Evolutionary conservation across 495 filamentous ascomycete species (phyloP).

Genomic region (Trichoderma reesei): DNA sequence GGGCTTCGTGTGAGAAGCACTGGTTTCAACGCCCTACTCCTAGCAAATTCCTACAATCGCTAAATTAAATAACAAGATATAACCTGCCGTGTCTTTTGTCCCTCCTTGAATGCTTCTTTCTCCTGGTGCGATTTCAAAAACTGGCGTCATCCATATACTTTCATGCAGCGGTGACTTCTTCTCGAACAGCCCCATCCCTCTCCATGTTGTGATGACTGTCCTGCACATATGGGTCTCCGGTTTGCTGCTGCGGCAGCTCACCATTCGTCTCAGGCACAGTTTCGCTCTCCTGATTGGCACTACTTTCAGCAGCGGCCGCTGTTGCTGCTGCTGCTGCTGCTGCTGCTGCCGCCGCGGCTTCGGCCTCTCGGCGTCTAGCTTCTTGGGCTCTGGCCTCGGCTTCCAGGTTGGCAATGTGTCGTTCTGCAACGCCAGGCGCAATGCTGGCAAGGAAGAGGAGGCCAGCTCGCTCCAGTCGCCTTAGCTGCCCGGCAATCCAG

Average conservation of each 20-base stretch:
- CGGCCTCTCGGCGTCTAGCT: conserved; percentile 36
- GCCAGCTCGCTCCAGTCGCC: conserved; percentile 62
- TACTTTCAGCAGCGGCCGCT: background rate
- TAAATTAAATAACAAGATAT: background rate
- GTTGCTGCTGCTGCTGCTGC: background rate
- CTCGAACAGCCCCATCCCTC: background rate
- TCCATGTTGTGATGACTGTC: background rate
- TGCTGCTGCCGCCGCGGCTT: conserved; percentile 28
- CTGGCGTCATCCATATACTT: background rate
- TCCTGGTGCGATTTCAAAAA: background rate
- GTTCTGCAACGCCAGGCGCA: conserved; percentile 74
- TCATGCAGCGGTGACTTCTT: background rate
- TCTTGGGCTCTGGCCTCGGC: conserved; percentile 49
- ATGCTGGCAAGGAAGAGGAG: conserved; percentile 78
- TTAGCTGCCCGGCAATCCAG: conserved; percentile 47
- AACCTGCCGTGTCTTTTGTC: too few species aligned
- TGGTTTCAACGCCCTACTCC: background rate
- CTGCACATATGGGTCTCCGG: background rate
- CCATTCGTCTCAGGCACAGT: background rate
- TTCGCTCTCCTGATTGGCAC: background rate
- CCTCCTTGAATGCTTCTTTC: background rate
- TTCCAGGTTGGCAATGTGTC: conserved; percentile 64
- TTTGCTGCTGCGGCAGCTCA: background rate
- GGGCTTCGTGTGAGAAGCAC: background rate
- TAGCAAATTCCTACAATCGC: background rate